Evolutionary conservation across 2,329 filamentous ascomycete genomes (phyloP), one percentile per base, ranked within the genome.

Genomic region (Exophiala bonariae): DNA sequence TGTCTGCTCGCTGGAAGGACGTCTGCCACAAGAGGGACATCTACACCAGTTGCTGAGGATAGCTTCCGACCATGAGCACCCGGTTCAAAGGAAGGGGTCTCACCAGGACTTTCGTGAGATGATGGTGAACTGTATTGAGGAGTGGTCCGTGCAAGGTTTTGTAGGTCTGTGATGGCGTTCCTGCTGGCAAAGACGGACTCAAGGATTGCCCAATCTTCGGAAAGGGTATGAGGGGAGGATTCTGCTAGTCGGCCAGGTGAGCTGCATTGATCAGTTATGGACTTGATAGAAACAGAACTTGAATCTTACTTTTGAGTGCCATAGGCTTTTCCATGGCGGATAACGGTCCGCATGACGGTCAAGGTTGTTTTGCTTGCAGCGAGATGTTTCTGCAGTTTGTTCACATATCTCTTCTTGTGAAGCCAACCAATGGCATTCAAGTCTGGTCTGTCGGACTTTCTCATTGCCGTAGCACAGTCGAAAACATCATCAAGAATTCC

Each of bases 341-440:
- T 48, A 3, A 61, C 58, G 13, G 53, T 59, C 7, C 57, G 49
- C 58, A 61, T 61, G 37, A 59, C 58, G 8, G 57, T 38, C 16
- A 61, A 42, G 5, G 58, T 58, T 17, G 51, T 55, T 31, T 56
- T 59, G 42, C 57, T 56, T 5, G 56, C 55, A 33, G 55, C 57
- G 9, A 59, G 42, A 34, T 61, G 58, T 41, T 57, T 57, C 19
- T 57, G 53, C n/a, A 61, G 47, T 30, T 52, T 52, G 16, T 33
- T 28, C 7, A 59, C 55, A 19, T 55, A 50, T 45, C 49, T 44
- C 36, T 56, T 58, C 41, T 54, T 55, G 22, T 55, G 52, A 38
- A 61, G 38, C 52, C 57, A 58, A 11, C 41, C 43, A 6, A 60
- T 45, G 13, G 57, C 26, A 13, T 41, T 52, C 9, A 30, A 19